Conservation (phyloP, 306 rosid species). For the Castanospermum australe region DNA sequence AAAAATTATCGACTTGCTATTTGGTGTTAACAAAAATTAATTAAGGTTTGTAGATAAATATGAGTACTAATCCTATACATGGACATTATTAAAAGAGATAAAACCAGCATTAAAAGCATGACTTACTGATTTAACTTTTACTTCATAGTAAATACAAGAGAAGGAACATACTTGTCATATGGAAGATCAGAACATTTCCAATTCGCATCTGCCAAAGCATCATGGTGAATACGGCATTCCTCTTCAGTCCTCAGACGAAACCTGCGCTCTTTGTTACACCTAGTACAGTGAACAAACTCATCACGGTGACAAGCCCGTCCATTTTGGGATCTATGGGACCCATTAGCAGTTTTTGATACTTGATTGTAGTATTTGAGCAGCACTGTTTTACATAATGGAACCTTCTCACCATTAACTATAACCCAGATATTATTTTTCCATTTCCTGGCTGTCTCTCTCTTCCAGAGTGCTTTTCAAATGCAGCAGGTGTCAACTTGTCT, state of each 20-base stretch:
- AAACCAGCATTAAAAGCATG: neutral
- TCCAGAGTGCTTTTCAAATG: slow-evolving; percentile 87
- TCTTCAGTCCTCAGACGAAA: slow-evolving; percentile 66
- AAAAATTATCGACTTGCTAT: neutral
- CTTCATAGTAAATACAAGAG: neutral
- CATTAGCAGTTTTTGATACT: slow-evolving; percentile 51
- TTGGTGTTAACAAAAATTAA: neutral
- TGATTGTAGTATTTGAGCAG: slow-evolving; percentile 77
- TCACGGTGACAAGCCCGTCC: slow-evolving; percentile 70
- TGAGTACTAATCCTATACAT: neutral
- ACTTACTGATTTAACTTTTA: neutral
- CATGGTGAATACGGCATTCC: slow-evolving; percentile 68
- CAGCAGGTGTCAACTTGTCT: slow-evolving; percentile 76
- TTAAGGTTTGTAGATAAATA: neutral
- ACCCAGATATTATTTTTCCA: slow-evolving; percentile 92
- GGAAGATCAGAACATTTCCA: slow-evolving; percentile 68
- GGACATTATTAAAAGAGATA: neutral
- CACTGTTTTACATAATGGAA: slow-evolving; percentile 70
- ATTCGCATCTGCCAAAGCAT: slow-evolving; percentile 56
- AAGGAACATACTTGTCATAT: slow-evolving; percentile 56
- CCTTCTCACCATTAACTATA: slow-evolving; percentile 78
- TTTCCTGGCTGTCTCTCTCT: slow-evolving; percentile 87
- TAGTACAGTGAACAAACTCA: slow-evolving; percentile 62
- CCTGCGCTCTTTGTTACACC: slow-evolving; percentile 72
- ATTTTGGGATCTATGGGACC: slow-evolving; percentile 54